Evolutionary conservation across 192 early-diverging fungal genomes (phyloP).

Genomic region (Spinellus fusiger): DNA sequence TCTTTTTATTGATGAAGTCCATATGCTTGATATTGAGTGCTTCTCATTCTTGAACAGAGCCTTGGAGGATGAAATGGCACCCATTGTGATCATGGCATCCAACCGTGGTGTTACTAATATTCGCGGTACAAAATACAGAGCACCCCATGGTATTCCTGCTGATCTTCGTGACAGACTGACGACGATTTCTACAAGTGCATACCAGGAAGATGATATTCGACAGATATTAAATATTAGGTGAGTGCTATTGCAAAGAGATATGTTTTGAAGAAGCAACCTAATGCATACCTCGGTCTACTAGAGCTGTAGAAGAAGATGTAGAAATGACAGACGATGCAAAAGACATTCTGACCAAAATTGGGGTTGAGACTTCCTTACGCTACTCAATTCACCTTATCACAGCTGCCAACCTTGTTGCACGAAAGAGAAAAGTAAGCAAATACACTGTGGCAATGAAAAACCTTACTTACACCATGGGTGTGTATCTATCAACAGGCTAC

Average conservation of each 20-base stretch:
- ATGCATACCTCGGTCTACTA: neutral
- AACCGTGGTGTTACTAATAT: constrained; percentile 95
- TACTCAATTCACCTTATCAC: constrained; percentile 97
- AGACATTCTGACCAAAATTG: constrained; percentile 83
- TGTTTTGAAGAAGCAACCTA: neutral
- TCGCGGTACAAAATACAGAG: constrained; percentile 92
- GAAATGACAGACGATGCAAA: constrained; percentile 82
- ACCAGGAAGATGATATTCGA: constrained; percentile 77
- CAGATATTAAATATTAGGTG: constrained; percentile 84
- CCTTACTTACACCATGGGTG: neutral
- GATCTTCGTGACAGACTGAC: constrained; percentile 93
- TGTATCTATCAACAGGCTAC: constrained; percentile 44
- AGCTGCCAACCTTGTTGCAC: constrained; percentile 83
- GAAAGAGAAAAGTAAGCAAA: constrained; percentile 71
- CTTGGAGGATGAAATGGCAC: constrained; percentile 92
- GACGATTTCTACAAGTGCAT: constrained; percentile 90
- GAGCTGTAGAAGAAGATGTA: constrained; percentile 91
- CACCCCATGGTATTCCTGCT: constrained; percentile 95
- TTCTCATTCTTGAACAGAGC: constrained; percentile 98
- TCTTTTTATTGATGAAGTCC: constrained; percentile 98
- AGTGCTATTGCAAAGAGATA: neutral
- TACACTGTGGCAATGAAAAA: constrained; percentile 4
- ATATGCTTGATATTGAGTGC: constrained; percentile 99
- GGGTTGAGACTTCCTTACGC: constrained; percentile 87
- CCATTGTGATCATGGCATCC: constrained; percentile 98